Evolutionary conservation across 257 asterid genomes (phyloP).

Genomic region (Eucommia ulmoides): DNA sequence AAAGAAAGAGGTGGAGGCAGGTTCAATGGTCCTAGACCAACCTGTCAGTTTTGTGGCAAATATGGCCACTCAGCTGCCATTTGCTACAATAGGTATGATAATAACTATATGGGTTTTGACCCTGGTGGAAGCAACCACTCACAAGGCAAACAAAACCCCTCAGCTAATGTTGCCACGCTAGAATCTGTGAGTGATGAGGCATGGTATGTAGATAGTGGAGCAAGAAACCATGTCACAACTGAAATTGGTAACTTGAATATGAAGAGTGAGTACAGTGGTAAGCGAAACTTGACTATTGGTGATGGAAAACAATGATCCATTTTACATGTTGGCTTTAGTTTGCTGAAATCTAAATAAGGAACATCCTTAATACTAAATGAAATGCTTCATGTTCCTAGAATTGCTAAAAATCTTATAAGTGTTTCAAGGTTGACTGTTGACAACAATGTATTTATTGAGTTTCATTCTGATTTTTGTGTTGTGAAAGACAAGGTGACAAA

Average conservation of each 20-base stretch:
- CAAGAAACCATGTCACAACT: neutral
- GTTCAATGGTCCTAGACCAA: neutral
- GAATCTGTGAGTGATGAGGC: neutral
- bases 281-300: neutral
- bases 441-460: neutral
- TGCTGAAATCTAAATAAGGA: neutral
- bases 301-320: neutral
- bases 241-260: neutral
- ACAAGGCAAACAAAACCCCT: neutral
- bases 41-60: neutral
- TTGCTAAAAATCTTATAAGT: neutral
- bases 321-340: neutral
- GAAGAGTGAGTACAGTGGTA: neutral
- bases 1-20: too few species aligned
- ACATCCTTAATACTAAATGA: neutral
- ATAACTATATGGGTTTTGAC: neutral
- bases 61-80: neutral
- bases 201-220: neutral
- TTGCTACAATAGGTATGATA: neutral
- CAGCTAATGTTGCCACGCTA: neutral
- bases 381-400: neutral
- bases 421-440: neutral
- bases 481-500: neutral
- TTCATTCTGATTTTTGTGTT: neutral
- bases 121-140: neutral